Conservation (phyloP, 371 early-diverging fungal species). For the Apophysomyces ossiformis region DNA sequence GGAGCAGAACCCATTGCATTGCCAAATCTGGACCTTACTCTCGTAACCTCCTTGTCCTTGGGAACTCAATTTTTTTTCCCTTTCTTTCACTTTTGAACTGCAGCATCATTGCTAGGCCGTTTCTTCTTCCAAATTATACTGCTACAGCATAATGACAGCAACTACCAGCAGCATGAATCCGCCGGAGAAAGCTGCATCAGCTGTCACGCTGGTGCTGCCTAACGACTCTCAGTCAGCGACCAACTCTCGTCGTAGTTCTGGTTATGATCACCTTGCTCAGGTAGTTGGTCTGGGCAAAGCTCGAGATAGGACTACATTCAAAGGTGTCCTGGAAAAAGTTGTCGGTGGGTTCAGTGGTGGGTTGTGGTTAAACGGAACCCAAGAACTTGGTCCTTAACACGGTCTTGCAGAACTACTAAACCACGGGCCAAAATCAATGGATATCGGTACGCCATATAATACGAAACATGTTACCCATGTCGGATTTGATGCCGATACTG, state of each 20-base stretch:
- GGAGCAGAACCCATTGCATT: conserved; percentile 7
- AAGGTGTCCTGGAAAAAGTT: conserved; percentile 66
- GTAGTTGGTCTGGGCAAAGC: conserved; percentile 17
- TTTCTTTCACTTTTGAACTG: not conserved
- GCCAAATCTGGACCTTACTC: conserved; percentile 6
- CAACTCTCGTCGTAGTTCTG: conserved; percentile 6
- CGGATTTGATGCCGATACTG: conserved; percentile 87
- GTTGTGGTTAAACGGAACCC: conserved; percentile 13
- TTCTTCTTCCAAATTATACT: not conserved
- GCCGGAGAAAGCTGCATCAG: conserved; percentile 9
- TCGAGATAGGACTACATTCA: conserved; percentile 49
- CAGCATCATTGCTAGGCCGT: conserved; percentile 7
- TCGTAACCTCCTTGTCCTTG: conserved; percentile 12
- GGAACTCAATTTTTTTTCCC: conserved; percentile 10
- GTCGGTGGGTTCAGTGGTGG: conserved; percentile 60
- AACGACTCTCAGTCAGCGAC: not conserved
- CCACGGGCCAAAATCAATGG: conserved; percentile 28
- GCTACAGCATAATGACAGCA: conserved; percentile 13
- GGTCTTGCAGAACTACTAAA: not conserved
- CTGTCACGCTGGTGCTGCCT: conserved; percentile 5
- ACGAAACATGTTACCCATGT: conserved; percentile 96
- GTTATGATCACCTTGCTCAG: conserved; percentile 4
- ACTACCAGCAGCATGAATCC: conserved; percentile 2
- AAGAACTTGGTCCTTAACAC: conserved; percentile 5
- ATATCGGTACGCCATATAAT: conserved; percentile 94